These are phyloP conservation scores for Solanum etuberosum DNA, from an alignment of 257 asterid genomes.

Conservation along the genomic window DNA sequence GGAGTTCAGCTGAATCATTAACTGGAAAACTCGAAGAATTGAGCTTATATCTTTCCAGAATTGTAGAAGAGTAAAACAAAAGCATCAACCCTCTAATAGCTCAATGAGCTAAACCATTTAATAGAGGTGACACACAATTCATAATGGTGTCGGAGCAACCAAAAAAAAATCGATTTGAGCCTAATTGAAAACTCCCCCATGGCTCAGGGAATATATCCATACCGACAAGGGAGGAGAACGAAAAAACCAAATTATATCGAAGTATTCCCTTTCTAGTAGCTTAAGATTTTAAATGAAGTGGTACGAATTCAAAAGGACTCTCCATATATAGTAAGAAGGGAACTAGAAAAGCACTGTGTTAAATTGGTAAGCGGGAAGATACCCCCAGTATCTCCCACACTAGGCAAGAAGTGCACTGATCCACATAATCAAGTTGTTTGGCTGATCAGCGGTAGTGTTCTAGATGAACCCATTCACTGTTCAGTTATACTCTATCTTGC, in stretches of 20 bases:
- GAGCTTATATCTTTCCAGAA: not conserved
- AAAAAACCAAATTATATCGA: not conserved
- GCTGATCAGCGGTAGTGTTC: not conserved
- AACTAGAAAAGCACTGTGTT: not conserved
- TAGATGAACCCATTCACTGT: not conserved
- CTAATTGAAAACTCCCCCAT: not conserved
- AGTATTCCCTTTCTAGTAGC: not conserved
- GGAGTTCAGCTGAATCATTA: not conserved
- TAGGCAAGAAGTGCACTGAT: not conserved
- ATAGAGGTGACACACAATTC: not conserved
- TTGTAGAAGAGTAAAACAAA: not conserved
- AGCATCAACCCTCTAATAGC: not conserved
- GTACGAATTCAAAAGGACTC: not conserved
- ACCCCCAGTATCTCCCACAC: not conserved
- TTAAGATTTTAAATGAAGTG: not conserved
- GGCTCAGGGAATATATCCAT: not conserved
- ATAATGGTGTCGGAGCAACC: not conserved
- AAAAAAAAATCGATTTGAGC: not conserved
- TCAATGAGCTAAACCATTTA: not conserved
- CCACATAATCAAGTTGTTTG: not conserved
- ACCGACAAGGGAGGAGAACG: not conserved
- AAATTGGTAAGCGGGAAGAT: not conserved
- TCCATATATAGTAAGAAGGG: not conserved
- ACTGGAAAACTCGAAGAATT: not conserved
- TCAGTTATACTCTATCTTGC: not conserved